A percentile compares a stretch with the other conserved stretches of the same genome.
Evolutionary conservation across 1,284 basidiomycete species (phyloP).

Genomic region (Pisolithus thermaeus): DNA sequence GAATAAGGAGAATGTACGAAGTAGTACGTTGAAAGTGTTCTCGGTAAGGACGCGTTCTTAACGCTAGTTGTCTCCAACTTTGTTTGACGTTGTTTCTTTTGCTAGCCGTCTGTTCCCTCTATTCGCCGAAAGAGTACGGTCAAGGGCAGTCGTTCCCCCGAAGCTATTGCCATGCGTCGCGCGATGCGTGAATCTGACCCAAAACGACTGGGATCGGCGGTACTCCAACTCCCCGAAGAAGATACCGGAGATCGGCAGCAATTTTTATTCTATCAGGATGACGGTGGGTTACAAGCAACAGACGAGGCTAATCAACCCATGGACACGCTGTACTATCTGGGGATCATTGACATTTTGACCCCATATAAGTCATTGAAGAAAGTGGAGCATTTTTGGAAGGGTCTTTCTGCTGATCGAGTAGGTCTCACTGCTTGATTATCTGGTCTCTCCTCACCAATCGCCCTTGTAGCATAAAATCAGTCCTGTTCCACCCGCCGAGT

Average conservation of each 20-base stretch:
- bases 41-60: constrained; percentile 52
- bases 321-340: constrained; percentile 89
- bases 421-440: constrained; percentile 30
- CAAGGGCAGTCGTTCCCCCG: constrained; percentile 54
- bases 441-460: constrained; percentile 4
- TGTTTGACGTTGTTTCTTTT: constrained; percentile 3
- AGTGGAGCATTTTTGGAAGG: constrained; percentile 90
- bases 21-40: constrained; percentile 88
- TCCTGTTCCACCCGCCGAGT: constrained; percentile 81
- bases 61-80: not conserved
- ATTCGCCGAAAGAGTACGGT: constrained; percentile 53
- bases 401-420: constrained; percentile 79
- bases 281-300: constrained; percentile 89
- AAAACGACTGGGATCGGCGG: constrained; percentile 57
- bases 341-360: constrained; percentile 92
- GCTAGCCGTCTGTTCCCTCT: constrained; percentile 58
- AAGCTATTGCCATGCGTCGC: constrained; percentile 79
- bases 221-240: constrained; percentile 64
- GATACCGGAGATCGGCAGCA: constrained; percentile 73
- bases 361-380: constrained; percentile 81
- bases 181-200: constrained; percentile 83
- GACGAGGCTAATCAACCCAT: constrained; percentile 74
- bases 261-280: constrained; percentile 95
- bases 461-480: constrained; percentile 81
- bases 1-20: constrained; percentile 86